A percentile compares a stretch with the other conserved stretches of the same genome.
Evolutionary conservation across 176 grass and related monocot genomes (phyloP).

Genomic region (bread wheat (Triticum aestivum)): DNA sequence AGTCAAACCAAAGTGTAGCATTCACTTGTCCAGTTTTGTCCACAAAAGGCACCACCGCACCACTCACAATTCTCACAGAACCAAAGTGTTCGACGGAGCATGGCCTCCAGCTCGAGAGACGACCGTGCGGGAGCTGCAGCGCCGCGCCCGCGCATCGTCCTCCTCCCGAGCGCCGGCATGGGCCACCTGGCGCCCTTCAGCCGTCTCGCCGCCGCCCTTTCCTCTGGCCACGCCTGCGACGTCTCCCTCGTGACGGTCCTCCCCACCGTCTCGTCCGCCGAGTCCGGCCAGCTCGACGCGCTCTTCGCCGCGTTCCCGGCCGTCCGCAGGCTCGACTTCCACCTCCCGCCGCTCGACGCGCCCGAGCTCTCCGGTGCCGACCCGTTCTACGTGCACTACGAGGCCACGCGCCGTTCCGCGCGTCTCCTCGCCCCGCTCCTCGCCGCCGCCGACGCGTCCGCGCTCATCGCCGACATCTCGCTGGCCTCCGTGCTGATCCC

Average conservation of each 20-base stretch:
- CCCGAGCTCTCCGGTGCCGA: constrained; percentile 32
- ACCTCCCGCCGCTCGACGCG: constrained; percentile 20
- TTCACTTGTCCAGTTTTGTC: no score
- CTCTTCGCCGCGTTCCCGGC: constrained; percentile 39
- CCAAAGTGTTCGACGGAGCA: constrained; percentile 1
- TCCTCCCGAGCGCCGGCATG: constrained; percentile 77
- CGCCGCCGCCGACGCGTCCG: constrained; percentile 20
- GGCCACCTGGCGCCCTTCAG: constrained; percentile 69
- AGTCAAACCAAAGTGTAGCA: neutral
- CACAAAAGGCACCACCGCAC: no score
- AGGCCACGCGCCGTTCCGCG: constrained; percentile 47
- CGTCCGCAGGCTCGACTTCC: constrained; percentile 43
- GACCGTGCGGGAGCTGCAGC: neutral
- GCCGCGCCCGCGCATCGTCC: constrained; percentile 33
- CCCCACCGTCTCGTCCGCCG: constrained; percentile 56
- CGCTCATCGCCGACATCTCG: constrained; percentile 44
- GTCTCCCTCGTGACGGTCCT: constrained; percentile 47
- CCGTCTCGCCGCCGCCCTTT: constrained; percentile 53
- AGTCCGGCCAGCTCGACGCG: constrained; percentile 35
- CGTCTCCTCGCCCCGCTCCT: constrained; percentile 36
- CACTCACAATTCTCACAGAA: neutral
- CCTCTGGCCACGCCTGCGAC: constrained; percentile 30
- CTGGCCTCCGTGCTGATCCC: constrained; percentile 38
- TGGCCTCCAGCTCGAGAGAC: neutral
- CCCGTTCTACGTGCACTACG: constrained; percentile 57